phyloP scores from a whole-genome alignment of 805 yeast genomes.

The Yarrowia porcina region DNA sequence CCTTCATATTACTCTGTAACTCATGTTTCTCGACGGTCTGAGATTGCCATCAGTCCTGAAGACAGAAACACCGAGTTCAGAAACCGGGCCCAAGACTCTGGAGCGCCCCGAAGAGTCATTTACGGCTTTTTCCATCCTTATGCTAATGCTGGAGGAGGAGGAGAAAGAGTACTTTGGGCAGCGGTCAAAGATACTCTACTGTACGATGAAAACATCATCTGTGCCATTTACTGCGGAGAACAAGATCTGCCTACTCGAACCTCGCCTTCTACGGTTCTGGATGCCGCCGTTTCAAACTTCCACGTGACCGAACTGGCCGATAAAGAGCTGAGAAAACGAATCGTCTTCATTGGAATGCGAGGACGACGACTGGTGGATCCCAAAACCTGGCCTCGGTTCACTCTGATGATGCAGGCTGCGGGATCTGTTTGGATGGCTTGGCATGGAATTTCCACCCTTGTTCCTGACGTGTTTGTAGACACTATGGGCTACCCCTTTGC shows the following conservation, averaged over 20 bases:
- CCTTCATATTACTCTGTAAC: constrained; percentile 37
- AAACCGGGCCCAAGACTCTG: constrained; percentile 27
- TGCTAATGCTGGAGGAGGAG: constrained; percentile 97
- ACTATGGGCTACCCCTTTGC: constrained; percentile 92
- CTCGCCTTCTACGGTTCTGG: constrained; percentile 48
- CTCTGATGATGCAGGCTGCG: constrained; percentile 81
- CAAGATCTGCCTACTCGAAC: constrained; percentile 33
- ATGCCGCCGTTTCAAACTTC: constrained; percentile 29
- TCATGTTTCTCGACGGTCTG: constrained; percentile 25
- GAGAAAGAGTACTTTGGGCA: constrained; percentile 95
- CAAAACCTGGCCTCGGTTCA: constrained; percentile 69
- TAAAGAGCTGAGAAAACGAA: constrained; percentile 47
- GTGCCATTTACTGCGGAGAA: constrained; percentile 72
- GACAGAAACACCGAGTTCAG: constrained; percentile 21
- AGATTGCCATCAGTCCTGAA: constrained; percentile 26
- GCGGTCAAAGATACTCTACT: constrained; percentile 71
- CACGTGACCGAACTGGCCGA: constrained; percentile 39
- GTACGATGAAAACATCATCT: constrained; percentile 50
- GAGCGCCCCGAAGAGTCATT: constrained; percentile 43
- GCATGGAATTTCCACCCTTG: constrained; percentile 63
- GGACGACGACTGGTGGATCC: constrained; percentile 64
- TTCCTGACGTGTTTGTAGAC: constrained; percentile 90
- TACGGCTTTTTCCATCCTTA: constrained; percentile 94
- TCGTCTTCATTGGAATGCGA: constrained; percentile 60
- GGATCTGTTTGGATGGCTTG: constrained; percentile 68